These are phyloP conservation scores for Meyerozyma sp. DNA, from an alignment of 1,139 yeast genomes.

Conservation along the genomic window DNA sequence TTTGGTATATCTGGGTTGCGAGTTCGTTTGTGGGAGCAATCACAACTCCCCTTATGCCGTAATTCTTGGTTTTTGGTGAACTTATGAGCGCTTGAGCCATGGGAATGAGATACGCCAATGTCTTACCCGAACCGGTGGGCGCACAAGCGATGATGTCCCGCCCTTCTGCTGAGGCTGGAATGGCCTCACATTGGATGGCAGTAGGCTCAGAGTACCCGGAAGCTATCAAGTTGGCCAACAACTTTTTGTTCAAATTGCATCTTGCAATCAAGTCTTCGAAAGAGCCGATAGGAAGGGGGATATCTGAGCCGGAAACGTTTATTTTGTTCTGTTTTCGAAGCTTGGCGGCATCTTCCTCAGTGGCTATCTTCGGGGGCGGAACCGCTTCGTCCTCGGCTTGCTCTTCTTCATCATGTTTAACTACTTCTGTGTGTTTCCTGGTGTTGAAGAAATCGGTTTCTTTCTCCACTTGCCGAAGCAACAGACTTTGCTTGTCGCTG, in stretches of 20 bases:
- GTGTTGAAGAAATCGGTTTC: constrained; percentile 73
- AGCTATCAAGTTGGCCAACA: constrained; percentile 61
- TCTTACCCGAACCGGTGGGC: constrained; percentile 93
- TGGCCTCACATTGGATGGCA: constrained; percentile 82
- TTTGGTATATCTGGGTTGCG: constrained; percentile 78
- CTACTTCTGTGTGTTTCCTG: constrained; percentile 28
- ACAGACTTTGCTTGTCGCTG: constrained; percentile 22
- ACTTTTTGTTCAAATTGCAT: constrained; percentile 57
- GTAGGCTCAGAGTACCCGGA: constrained; percentile 83
- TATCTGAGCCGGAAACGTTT: constrained; percentile 70
- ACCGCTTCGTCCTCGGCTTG: constrained; percentile 19
- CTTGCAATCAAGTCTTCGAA: constrained; percentile 73
- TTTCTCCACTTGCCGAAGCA: constrained; percentile 45
- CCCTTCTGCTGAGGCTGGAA: constrained; percentile 59
- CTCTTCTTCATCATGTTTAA: constrained; percentile 9
- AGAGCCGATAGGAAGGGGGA: constrained; percentile 85
- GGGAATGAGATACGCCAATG: constrained; percentile 84
- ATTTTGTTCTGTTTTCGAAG: constrained; percentile 53
- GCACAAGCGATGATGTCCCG: constrained; percentile 85
- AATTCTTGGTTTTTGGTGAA: constrained; percentile 19
- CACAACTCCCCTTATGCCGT: constrained; percentile 68
- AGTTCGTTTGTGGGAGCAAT: constrained; percentile 88
- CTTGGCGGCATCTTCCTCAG: constrained; percentile 50
- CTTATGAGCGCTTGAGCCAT: constrained; percentile 52
- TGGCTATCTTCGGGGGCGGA: constrained; percentile 44